phyloP scores from a whole-genome alignment of 2,329 filamentous ascomycete species.

The Trichophyton simii region DNA sequence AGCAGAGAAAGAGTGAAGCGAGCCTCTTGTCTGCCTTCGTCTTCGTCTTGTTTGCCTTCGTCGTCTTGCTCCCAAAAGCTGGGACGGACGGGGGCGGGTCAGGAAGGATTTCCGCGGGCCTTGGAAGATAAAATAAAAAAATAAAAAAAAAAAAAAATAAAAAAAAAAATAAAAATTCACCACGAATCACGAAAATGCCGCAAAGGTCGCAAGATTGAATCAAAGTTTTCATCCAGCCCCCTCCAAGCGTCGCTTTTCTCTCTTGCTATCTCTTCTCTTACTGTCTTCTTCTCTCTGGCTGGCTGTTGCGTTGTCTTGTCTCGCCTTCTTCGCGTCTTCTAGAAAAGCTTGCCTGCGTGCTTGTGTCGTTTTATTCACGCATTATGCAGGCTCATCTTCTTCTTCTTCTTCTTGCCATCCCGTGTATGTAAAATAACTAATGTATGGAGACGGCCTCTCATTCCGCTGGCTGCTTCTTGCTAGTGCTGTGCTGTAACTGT shows the following conservation, averaged over 20 bases:
- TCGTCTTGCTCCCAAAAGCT: too few relatives aligned
- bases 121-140: not conserved
- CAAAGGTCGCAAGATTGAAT: not conserved
- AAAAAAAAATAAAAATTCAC: not conserved
- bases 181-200: conserved; percentile 2
- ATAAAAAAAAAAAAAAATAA: not conserved
- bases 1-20: not conserved
- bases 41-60: not conserved
- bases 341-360: not conserved
- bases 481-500: not conserved
- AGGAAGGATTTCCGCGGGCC: conserved; percentile 3
- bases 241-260: not conserved
- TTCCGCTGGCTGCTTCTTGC: not conserved
- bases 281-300: too few relatives aligned
- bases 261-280: too few relatives aligned
- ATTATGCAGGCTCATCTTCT: not conserved
- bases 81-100: not conserved
- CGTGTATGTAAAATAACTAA: not conserved
- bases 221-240: not conserved
- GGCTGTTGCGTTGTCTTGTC: not conserved
- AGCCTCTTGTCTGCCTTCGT: not conserved
- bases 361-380: not conserved
- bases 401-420: not conserved
- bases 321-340: conserved; percentile 1
- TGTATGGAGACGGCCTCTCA: not conserved